phyloP scores from a whole-genome alignment of 2,329 filamentous ascomycete genomes.

The Fusarium fracticaudum region DNA sequence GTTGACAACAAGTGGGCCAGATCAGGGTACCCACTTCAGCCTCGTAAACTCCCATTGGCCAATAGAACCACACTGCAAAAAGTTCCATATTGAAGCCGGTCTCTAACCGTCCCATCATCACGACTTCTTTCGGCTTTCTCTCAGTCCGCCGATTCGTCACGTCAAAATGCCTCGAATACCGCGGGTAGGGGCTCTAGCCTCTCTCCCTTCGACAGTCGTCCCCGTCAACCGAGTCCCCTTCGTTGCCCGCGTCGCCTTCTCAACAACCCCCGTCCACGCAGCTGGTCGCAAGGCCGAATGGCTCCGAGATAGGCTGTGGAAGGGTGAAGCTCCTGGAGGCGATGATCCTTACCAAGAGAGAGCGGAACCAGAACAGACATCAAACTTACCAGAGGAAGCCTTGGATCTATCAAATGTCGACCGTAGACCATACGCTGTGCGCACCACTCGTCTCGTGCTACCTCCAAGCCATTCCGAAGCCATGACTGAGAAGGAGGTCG shows the following conservation, averaged over 20 bases:
- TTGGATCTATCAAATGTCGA: slow-evolving; percentile 34
- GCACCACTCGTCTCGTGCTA: slow-evolving; percentile 45
- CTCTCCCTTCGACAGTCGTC: slow-evolving; percentile 41
- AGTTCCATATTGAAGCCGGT: slow-evolving; percentile 38
- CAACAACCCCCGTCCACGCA: slow-evolving; percentile 44
- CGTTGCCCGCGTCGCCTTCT: slow-evolving; percentile 44
- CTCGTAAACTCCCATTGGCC: slow-evolving; percentile 42
- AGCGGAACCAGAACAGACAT: slow-evolving; percentile 39
- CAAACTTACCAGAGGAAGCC: slow-evolving; percentile 47
- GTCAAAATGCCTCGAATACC: slow-evolving; percentile 56
- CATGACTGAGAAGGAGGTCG: slow-evolving; percentile 45
- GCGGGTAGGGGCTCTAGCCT: slow-evolving; percentile 48
- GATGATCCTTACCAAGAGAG: slow-evolving; percentile 53
- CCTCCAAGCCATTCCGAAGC: slow-evolving; percentile 49
- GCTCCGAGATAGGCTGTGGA: slow-evolving; percentile 54
- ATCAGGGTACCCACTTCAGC: slow-evolving; percentile 22
- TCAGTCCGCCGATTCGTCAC: not conserved
- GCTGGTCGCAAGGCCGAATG: slow-evolving; percentile 48
- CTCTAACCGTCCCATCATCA: slow-evolving; percentile 10
- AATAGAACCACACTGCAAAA: slow-evolving; percentile 37
- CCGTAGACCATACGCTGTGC: slow-evolving; percentile 41
- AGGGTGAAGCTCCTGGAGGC: slow-evolving; percentile 50
- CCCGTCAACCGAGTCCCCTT: slow-evolving; percentile 43
- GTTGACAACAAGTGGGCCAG: slow-evolving; percentile 19
- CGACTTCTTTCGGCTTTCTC: slow-evolving; percentile 23